phyloP scores from a whole-genome alignment of 176 grass and related monocot species.

The Pharus latifolius region DNA sequence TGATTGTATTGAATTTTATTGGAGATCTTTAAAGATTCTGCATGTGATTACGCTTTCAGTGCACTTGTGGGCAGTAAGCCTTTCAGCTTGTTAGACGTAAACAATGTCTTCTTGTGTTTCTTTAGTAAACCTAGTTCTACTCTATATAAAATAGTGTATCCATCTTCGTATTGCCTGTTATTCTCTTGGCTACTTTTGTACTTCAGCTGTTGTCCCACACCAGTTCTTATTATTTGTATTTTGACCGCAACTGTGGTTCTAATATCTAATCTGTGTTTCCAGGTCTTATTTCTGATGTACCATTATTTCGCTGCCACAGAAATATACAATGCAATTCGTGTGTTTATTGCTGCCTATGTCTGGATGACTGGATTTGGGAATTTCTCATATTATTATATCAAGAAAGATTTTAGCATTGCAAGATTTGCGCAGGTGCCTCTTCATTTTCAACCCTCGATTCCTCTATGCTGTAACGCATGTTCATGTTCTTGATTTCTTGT shows the following conservation, averaged over 20 bases:
- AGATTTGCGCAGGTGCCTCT: constrained; percentile 63
- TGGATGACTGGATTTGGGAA: constrained; percentile 92
- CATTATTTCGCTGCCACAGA: constrained; percentile 66
- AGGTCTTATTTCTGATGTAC: constrained; percentile 86
- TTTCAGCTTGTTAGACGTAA: neutral
- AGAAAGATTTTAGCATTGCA: constrained; percentile 72
- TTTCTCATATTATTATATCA: constrained; percentile 77
- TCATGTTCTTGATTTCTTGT: neutral
- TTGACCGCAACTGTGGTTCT: neutral
- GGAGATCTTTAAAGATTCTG: neutral
- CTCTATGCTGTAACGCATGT: neutral
- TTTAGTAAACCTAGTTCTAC: constrained; percentile 1
- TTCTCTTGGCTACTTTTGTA: neutral
- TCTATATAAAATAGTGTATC: neutral
- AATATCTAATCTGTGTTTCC: constrained; percentile 14
- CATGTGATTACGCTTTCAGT: neutral
- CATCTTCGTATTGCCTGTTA: neutral
- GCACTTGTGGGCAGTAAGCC: neutral
- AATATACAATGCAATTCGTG: constrained; percentile 76
- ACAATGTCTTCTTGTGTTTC: neutral
- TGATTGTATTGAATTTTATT: neutral
- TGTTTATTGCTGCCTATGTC: constrained; percentile 78
- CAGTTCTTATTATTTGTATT: neutral
- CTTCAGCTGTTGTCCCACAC: neutral
- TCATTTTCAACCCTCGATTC: neutral